phyloP scores from a whole-genome alignment of 345 rosid species.

The Anastatica hierochuntica region DNA sequence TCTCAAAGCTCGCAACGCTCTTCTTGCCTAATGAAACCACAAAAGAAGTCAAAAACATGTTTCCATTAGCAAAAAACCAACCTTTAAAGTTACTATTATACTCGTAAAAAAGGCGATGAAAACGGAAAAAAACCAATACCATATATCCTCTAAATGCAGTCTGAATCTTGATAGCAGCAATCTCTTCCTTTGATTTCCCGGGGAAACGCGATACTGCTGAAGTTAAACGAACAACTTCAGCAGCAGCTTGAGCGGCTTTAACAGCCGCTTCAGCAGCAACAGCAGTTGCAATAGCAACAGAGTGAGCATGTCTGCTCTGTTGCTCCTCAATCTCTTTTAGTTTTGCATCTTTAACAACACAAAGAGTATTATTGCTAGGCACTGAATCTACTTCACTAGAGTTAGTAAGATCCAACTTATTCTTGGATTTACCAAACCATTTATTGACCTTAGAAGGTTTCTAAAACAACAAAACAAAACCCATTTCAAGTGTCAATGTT shows the following conservation, averaged over 20 bases:
- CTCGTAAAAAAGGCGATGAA: background rate
- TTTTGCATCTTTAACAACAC: conserved; percentile 30
- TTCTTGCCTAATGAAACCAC: conserved; percentile 60
- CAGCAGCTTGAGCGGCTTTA: conserved; percentile 52
- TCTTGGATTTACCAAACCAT: conserved; percentile 49
- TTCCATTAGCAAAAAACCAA: background rate
- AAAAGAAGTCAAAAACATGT: background rate
- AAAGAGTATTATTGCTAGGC: conserved; percentile 1
- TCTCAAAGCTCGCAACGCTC: conserved; percentile 78
- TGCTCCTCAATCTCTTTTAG: conserved; percentile 39
- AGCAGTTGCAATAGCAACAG: conserved; percentile 60
- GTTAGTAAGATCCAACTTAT: conserved; percentile 23
- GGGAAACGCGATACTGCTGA: conserved; percentile 27
- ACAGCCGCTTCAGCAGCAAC: conserved; percentile 58
- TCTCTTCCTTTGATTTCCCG: conserved; percentile 59
- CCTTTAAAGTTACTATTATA: no score
- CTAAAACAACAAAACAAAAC: conserved; percentile 16
- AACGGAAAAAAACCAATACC: conserved; percentile 18
- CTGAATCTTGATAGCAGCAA: conserved; percentile 68
- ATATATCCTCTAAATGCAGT: conserved; percentile 63
- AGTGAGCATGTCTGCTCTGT: conserved; percentile 51
- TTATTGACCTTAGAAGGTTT: conserved; percentile 38
- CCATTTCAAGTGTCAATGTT: background rate
- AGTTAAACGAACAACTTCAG: conserved; percentile 57
- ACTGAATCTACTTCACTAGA: conserved; percentile 25